Base-by-base conservation (phyloP, 805 yeast species). In the Cyberlindnera mycetangii region DNA sequence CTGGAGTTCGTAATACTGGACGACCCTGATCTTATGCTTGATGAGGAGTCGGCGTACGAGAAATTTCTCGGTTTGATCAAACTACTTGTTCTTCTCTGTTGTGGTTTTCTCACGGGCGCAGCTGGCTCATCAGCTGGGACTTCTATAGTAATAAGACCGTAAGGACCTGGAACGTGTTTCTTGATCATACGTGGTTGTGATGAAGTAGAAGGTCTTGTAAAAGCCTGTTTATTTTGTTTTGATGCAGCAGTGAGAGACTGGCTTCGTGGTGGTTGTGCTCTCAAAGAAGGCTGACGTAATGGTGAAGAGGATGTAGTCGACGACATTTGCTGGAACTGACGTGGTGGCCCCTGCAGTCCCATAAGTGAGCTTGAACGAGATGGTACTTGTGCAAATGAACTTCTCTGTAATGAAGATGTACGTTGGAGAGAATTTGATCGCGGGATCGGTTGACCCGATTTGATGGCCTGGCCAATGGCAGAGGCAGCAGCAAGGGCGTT, bases 121-220 rank as follows among this genome's bases (percentile, higher is more conserved):
- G 48, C 49, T 17, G 48, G 54, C 33, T 56, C 60, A 18, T 59
- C 62, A 11, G 72, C 74, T 0, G 89, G 86, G 4, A 85, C 89
- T 53, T 85, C 90, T 5, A 85, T 69, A 9, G 83, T 71, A 39
- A 81, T 75, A 44, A 85, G 70, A 12, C 93, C 93, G 53, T 78
- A 72, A 4, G 86, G 81, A 2, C 89, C 82, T 2, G 93, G 92
- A 37, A 85, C 72, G 65, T 84, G 85, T 50, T 78, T 82, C 52
- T 81, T 83, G 9, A 83, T 28, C 50, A 46, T 46, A 3, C 45
- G 39, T 8, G 70, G n/a, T 14, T 32, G 37, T 18, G 21, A n/a
- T 19, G 39, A n/a, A 3, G 35, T 16, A 12, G 44, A 21, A 4
- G 38, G 30, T 36, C 24, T 33, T 32, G 31, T 18, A 32, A 16